Evolutionary conservation across 257 asterid genomes (phyloP), one percentile per base, ranked within the genome.

Genomic region (Buddleja alternifolia): DNA sequence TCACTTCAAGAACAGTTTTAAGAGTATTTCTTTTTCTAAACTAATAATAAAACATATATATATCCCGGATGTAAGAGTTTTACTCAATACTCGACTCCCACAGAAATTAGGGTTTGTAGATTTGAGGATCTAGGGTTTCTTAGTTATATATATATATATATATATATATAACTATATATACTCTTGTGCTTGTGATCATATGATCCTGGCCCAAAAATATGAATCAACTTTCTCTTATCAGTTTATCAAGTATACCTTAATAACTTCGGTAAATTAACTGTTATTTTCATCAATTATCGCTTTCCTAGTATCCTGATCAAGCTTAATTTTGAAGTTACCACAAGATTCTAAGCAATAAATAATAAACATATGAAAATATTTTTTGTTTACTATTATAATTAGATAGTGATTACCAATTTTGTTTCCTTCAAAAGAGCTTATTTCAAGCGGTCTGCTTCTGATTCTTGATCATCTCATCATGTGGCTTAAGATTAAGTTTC

Each of bases 61-160:
- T 29, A 29, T 29, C 60, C 51, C 50, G 17, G 16, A 29, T 32
- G 20, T 21, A 37, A 25, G 60, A 54, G 64, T 32, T 29, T 10
- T 42, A 9, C 47, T 40, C 56, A 32, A 21, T 1, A 50, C 67
- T 73, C 57, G 17, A 73, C 41, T 70, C 46, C 55, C 8, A 20
- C 40, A 39, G 8, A 52, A 73, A 23, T 76, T 82, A 82, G 86
- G 86, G 86, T 78, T 81, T 71, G 3, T 50, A 1, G 16, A 34
- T 42, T 15, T 66, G n/a, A 60, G 71, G 64, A 64, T 70, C 75
- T 73, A 79, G 85, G 85, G 84, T 78, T 78, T 78, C 58, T 72
- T 56, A 10, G 9, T 56, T 15, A 1, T 14, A 4, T 66, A 21
- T 15, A 56, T 20, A 0, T 4, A 46, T 29, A 5, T 1, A 29